Conservation (phyloP, 2,329 filamentous ascomycete species). For the Westerdykella sp. region DNA sequence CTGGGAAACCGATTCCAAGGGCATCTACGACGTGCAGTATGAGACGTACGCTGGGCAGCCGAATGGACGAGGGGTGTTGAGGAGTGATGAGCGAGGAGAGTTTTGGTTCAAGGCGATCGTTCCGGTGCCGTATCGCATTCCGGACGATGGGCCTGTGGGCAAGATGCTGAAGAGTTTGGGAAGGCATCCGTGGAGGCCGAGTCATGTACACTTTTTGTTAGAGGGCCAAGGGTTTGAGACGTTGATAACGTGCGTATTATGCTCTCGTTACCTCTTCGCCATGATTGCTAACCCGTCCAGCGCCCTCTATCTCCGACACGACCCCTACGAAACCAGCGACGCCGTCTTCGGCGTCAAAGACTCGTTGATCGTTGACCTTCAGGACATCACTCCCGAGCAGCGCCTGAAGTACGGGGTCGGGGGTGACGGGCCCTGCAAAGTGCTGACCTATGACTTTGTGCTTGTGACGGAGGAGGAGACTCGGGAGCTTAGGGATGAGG, state of each 20-base stretch:
- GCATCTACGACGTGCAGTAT: slow-evolving; percentile 78
- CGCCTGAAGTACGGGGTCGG: slow-evolving; percentile 52
- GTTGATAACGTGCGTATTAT: slow-evolving; percentile 65
- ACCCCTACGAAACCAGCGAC: slow-evolving; percentile 76
- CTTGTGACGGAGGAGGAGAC: slow-evolving; percentile 67
- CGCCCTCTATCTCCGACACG: slow-evolving; percentile 68
- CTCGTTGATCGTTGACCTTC: slow-evolving; percentile 50
- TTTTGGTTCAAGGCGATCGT: slow-evolving; percentile 85
- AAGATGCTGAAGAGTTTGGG: slow-evolving; percentile 24
- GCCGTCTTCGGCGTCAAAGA: slow-evolving; percentile 85
- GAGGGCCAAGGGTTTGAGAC: slow-evolving; percentile 53
- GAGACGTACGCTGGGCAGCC: slow-evolving; percentile 51
- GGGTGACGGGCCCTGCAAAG: slow-evolving; percentile 44
- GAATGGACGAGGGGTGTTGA: slow-evolving; percentile 67
- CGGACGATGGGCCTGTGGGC: slow-evolving; percentile 68
- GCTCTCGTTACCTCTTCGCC: not conserved
- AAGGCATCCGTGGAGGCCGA: slow-evolving; percentile 33
- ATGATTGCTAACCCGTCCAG: slow-evolving; percentile 37
- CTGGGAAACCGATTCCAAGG: slow-evolving; percentile 78
- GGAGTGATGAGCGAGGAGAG: slow-evolving; percentile 61
- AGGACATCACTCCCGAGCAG: slow-evolving; percentile 21
- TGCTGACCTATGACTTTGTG: slow-evolving; percentile 71
- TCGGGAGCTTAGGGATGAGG: slow-evolving; percentile 56
- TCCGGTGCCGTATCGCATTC: slow-evolving; percentile 80
- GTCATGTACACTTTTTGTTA: slow-evolving; percentile 59